These are phyloP conservation scores for Malassezia arunalokei DNA, from an alignment of 1,284 basidiomycete genomes.

Conservation along the genomic window DNA sequence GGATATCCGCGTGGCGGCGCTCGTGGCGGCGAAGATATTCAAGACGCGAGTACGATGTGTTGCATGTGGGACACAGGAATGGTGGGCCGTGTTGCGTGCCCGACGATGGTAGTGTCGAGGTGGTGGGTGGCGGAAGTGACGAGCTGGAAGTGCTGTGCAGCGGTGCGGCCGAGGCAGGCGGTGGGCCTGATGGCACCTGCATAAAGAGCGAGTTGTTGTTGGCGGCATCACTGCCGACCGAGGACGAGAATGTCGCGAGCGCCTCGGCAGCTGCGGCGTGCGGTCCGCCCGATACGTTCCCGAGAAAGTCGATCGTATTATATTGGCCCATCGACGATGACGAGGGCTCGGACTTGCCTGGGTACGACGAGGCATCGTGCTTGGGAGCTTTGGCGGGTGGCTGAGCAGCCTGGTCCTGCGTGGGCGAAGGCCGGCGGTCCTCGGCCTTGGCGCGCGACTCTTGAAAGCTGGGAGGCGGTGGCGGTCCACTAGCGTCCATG, in stretches of 20 bases:
- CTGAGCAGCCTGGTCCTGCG: neutral
- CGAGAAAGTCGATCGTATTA: conserved; percentile 15
- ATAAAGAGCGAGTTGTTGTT: conserved; percentile 5
- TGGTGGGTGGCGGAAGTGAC: neutral
- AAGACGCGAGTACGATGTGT: conserved; percentile 41
- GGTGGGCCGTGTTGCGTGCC: conserved; percentile 30
- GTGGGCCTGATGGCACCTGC: neutral
- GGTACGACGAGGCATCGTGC: conserved; percentile 7
- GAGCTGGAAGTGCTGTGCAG: neutral
- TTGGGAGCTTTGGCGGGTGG: conserved; percentile 9
- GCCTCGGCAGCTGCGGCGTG: conserved; percentile 16
- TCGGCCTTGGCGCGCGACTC: conserved; percentile 7
- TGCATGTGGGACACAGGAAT: conserved; percentile 41
- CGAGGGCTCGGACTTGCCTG: neutral
- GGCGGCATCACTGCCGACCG: conserved; percentile 1
- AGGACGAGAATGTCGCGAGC: conserved; percentile 14
- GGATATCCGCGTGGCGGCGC: conserved; percentile 41
- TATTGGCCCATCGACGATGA: conserved; percentile 1
- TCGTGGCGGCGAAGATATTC: conserved; percentile 44
- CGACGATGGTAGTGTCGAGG: neutral
- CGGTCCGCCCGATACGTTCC: conserved; percentile 15
- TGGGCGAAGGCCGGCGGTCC: neutral
- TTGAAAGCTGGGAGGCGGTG: conserved; percentile 6
- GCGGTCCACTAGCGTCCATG: conserved; percentile 3
- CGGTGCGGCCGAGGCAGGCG: conserved; percentile 13